These are phyloP conservation scores for Asterophora parasitica DNA, from an alignment of 768 basidiomycete species.

Conservation along the genomic window DNA sequence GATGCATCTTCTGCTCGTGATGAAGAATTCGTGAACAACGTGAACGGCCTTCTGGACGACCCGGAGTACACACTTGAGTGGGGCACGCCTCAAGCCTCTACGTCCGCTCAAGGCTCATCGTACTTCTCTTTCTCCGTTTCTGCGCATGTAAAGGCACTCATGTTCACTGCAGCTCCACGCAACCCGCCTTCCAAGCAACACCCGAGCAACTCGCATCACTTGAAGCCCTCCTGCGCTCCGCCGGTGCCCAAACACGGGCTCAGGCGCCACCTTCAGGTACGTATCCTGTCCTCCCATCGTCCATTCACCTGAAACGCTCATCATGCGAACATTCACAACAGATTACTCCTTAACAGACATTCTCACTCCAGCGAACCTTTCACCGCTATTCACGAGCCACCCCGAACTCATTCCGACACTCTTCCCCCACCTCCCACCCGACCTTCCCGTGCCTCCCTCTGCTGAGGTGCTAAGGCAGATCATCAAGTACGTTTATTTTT, in stretches of 20 bases:
- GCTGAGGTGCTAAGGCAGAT: slow-evolving; percentile 68
- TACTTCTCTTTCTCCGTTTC: slow-evolving; percentile 18
- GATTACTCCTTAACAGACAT: slow-evolving; percentile 73
- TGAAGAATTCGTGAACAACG: slow-evolving; percentile 65
- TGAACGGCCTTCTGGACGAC: slow-evolving; percentile 68
- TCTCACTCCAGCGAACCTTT: slow-evolving; percentile 67
- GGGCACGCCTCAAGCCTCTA: slow-evolving; percentile 45
- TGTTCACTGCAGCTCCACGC: not conserved
- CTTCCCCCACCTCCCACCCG: slow-evolving; percentile 79
- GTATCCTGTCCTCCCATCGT: not conserved
- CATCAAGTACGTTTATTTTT: slow-evolving; percentile 40
- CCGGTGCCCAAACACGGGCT: slow-evolving; percentile 26
- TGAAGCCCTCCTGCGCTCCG: slow-evolving; percentile 47
- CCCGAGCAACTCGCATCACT: slow-evolving; percentile 68
- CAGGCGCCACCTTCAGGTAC: slow-evolving; percentile 30
- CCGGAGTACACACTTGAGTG: slow-evolving; percentile 59
- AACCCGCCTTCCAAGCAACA: slow-evolving; percentile 34
- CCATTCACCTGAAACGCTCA: too few species aligned
- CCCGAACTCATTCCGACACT: slow-evolving; percentile 66
- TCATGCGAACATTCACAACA: slow-evolving; percentile 12
- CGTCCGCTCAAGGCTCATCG: slow-evolving; percentile 37
- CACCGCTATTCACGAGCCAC: slow-evolving; percentile 64
- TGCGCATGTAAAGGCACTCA: not conserved
- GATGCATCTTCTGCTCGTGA: slow-evolving; percentile 66
- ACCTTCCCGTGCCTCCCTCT: slow-evolving; percentile 65